Evolutionary conservation across 148 eudicot species (phyloP).

Genomic region (Cornus suecica): DNA sequence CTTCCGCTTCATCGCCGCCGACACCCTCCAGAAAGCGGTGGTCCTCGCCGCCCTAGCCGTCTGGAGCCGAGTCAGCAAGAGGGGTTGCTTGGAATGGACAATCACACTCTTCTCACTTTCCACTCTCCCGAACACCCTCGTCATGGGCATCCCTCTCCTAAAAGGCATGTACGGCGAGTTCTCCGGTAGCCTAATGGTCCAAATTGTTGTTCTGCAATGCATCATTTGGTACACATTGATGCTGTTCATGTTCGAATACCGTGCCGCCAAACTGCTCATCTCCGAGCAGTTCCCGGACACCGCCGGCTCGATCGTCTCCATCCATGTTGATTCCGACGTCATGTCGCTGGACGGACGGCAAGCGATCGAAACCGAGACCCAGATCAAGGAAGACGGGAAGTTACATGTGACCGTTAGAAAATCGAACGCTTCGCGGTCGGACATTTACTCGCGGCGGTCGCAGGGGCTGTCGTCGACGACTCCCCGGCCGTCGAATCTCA

Average conservation of each 20-base stretch:
- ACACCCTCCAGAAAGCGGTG: conserved; percentile 73
- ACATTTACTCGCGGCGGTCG: conserved; percentile 66
- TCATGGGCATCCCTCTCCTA: conserved; percentile 89
- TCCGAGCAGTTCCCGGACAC: conserved; percentile 92
- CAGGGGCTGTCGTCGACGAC: conserved; percentile 51
- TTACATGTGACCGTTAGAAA: conserved; percentile 78
- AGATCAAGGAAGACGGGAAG: conserved; percentile 77
- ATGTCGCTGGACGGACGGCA: conserved; percentile 76
- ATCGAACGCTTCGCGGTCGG: conserved; percentile 77
- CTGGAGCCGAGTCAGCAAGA: conserved; percentile 54
- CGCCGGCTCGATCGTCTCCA: conserved; percentile 80
- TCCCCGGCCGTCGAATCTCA: conserved; percentile 67
- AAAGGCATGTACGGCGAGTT: conserved; percentile 91
- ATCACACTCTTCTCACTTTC: conserved; percentile 83
- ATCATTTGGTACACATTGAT: conserved; percentile 93
- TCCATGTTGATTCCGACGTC: conserved; percentile 85
- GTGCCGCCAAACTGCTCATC: conserved; percentile 73
- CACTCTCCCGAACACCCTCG: conserved; percentile 89
- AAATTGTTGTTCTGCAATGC: conserved; percentile 85
- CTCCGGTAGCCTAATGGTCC: conserved; percentile 90
- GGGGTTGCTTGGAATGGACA: conserved; percentile 79
- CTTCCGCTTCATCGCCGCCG: conserved; percentile 78
- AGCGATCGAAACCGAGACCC: conserved; percentile 68
- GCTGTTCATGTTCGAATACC: conserved; percentile 87
- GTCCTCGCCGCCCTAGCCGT: conserved; percentile 44